Evolutionary conservation across 768 basidiomycete species (phyloP).

Genomic region (Kwoniella shandongensis): DNA sequence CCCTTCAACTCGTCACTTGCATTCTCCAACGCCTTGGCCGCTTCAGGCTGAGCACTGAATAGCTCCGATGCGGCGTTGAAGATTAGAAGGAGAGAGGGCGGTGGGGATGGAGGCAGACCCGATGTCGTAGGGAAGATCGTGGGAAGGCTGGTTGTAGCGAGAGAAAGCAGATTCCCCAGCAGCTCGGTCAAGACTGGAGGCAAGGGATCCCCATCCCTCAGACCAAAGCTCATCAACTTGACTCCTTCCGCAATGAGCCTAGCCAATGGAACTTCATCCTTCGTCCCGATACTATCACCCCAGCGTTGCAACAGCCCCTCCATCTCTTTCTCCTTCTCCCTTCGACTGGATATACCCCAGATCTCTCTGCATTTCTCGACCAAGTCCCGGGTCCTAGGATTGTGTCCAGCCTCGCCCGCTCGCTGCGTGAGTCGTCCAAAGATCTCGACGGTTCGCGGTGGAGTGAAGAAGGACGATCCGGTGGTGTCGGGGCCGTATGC

Average conservation of each 20-base stretch:
- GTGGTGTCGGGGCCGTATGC: slow-evolving; percentile 1
- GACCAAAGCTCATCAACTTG: slow-evolving; percentile 28
- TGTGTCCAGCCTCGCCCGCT: slow-evolving; percentile 24
- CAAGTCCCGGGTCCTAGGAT: slow-evolving; percentile 27
- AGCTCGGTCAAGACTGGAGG: slow-evolving; percentile 27
- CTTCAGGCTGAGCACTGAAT: slow-evolving; percentile 17
- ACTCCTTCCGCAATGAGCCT: slow-evolving; percentile 32
- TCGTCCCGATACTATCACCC: slow-evolving; percentile 29
- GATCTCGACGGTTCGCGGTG: slow-evolving; percentile 33
- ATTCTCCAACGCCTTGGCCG: slow-evolving; percentile 22
- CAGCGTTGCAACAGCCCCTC: slow-evolving; percentile 38
- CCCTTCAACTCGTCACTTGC: slow-evolving; percentile 47
- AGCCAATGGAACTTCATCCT: slow-evolving; percentile 27
- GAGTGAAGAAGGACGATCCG: slow-evolving; percentile 32
- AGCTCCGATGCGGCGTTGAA: slow-evolving; percentile 24
- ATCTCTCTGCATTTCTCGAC: slow-evolving; percentile 44
- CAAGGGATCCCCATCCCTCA: slow-evolving; percentile 21
- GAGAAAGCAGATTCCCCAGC: slow-evolving; percentile 19
- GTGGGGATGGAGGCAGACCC: slow-evolving; percentile 25
- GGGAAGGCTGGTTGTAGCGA: slow-evolving; percentile 10
- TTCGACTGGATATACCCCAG: slow-evolving; percentile 41
- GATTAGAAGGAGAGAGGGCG: slow-evolving; percentile 36
- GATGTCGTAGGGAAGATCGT: slow-evolving; percentile 41
- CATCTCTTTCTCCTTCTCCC: slow-evolving; percentile 43
- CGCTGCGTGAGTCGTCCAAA: slow-evolving; percentile 24